Percentiles rank a stretch among this genome's conserved stretches.
Evolutionary conservation across 768 basidiomycete genomes (phyloP).

Genomic region (Trametes gibbosa): DNA sequence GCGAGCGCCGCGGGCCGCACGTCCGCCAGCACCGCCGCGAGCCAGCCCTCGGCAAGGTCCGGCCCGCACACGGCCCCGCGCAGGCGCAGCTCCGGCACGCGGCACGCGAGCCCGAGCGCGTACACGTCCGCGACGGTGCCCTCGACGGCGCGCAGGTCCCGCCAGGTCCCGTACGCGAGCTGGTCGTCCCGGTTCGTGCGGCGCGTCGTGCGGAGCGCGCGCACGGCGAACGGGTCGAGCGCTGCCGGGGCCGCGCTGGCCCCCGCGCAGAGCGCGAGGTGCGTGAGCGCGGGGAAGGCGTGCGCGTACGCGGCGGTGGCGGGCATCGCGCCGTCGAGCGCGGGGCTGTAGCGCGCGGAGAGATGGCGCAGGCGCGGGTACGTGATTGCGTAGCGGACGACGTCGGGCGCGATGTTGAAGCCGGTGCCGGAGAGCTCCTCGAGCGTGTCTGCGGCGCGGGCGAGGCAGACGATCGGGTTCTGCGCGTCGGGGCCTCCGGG

Average conservation of each 20-base stretch:
- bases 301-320: slow-evolving; percentile 3
- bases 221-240: not conserved
- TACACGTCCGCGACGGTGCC: slow-evolving; percentile 6
- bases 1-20: not conserved
- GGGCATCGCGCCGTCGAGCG: not conserved
- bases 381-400: slow-evolving; percentile 7
- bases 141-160: slow-evolving; percentile 1
- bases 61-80: not conserved
- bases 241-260: not conserved
- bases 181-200: not conserved
- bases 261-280: not conserved
- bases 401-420: not conserved
- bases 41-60: not conserved
- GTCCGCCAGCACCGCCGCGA: slow-evolving; percentile 2
- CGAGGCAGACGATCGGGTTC: slow-evolving; percentile 12
- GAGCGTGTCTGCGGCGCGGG: not conserved
- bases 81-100: slow-evolving; percentile 2
- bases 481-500: not conserved
- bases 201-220: not conserved
- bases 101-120: slow-evolving; percentile 6
- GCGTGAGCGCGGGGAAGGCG: slow-evolving; percentile 7
- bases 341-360: not conserved
- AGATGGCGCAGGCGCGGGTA: slow-evolving; percentile 7
- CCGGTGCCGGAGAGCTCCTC: slow-evolving; percentile 3
- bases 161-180: slow-evolving; percentile 1